Percentiles rank a stretch among this genome's conserved stretches.
These are phyloP conservation scores for Barbatosphaeria neglecta DNA, from an alignment of 495 filamentous ascomycete species.

Conservation along the genomic window DNA sequence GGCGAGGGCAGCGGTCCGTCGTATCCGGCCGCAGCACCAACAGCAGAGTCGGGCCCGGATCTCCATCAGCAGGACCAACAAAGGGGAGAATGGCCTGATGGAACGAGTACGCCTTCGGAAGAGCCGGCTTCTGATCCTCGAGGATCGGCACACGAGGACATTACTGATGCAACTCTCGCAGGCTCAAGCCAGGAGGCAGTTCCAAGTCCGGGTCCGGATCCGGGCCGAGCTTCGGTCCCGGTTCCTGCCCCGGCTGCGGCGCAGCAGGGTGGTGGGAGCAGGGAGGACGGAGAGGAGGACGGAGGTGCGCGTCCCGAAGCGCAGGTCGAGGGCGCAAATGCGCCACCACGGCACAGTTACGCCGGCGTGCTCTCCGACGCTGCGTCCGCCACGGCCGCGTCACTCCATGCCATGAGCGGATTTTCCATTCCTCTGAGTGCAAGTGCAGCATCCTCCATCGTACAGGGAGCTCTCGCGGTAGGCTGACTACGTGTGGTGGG, in stretches of 20 bases:
- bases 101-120: neutral
- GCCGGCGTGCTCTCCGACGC: neutral
- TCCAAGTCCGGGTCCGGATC: neutral
- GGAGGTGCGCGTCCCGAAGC: neutral
- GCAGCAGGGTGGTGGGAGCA: no score
- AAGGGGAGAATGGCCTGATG: no score
- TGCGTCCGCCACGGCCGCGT: neutral
- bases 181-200: neutral
- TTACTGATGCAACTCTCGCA: no score
- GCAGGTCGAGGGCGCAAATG: no score
- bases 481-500: no score
- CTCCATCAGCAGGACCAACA: no score
- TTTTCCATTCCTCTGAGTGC: neutral
- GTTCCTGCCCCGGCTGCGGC: no score
- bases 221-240: neutral
- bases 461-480: no score
- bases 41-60: neutral
- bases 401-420: neutral
- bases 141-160: neutral
- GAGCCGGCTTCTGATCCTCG: neutral
- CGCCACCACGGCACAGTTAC: no score
- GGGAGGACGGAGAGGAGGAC: neutral
- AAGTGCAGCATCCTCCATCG: neutral
- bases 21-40: neutral
- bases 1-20: no score